Conservation (phyloP, 352 stramenopile species). For the Pythium phragmitis region DNA sequence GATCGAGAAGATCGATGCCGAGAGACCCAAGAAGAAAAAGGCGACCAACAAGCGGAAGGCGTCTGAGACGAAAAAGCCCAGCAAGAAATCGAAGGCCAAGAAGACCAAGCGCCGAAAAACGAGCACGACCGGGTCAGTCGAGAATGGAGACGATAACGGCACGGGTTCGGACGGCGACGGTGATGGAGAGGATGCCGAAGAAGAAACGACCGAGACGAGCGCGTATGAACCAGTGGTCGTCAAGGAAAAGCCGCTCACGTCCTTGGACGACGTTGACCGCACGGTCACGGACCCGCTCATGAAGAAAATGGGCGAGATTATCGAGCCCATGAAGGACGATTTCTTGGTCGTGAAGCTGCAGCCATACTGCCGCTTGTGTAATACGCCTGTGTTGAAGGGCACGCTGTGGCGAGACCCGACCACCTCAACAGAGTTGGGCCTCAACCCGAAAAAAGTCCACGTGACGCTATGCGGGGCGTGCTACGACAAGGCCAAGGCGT, state of each 20-base stretch:
- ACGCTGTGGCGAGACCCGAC: slow-evolving; percentile 57
- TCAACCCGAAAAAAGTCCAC: slow-evolving; percentile 66
- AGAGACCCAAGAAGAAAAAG: slow-evolving; percentile 84
- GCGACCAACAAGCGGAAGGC: slow-evolving; percentile 52
- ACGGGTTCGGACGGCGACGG: slow-evolving; percentile 43
- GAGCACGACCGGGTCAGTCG: slow-evolving; percentile 10
- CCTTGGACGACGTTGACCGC: slow-evolving; percentile 60
- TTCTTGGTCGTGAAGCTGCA: slow-evolving; percentile 87
- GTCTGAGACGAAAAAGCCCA: slow-evolving; percentile 60
- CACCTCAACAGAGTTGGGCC: slow-evolving; percentile 29
- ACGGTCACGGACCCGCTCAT: slow-evolving; percentile 79
- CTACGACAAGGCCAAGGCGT: slow-evolving; percentile 68
- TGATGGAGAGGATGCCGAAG: slow-evolving; percentile 37
- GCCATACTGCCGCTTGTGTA: slow-evolving; percentile 82
- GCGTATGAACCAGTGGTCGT: slow-evolving; percentile 14
- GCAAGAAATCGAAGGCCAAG: slow-evolving; percentile 78
- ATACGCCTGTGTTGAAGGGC: slow-evolving; percentile 69
- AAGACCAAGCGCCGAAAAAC: slow-evolving; percentile 64
- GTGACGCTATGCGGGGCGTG: slow-evolving; percentile 76
- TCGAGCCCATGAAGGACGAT: slow-evolving; percentile 90
- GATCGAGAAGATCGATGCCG: slow-evolving; percentile 87
- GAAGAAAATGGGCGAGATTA: slow-evolving; percentile 84
- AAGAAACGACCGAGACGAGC: slow-evolving; percentile 24
- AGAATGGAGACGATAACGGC: slow-evolving; percentile 23
- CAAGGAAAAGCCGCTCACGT: slow-evolving; percentile 36